Percentiles rank a stretch among this genome's conserved stretches.
phyloP scores from a whole-genome alignment of 192 early-diverging fungal species.

The Coemansia sp. region DNA sequence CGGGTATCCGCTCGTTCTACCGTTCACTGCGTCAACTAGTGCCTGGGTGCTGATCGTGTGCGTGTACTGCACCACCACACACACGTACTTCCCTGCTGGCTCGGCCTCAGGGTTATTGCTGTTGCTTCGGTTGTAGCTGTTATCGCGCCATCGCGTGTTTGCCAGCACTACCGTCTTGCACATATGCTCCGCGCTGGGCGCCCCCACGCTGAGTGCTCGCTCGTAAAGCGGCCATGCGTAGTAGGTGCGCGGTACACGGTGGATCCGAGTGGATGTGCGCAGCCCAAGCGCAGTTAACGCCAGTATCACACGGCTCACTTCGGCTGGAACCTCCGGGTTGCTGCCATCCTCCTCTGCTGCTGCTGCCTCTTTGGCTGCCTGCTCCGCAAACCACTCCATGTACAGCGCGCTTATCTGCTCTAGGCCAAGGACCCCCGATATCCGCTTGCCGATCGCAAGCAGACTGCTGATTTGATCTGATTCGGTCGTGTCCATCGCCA shows the following conservation, averaged over 20 bases:
- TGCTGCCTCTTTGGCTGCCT: background rate
- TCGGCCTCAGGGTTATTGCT: constrained; percentile 33
- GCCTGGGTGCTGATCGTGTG: constrained; percentile 63
- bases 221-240: constrained; percentile 76
- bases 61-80: constrained; percentile 68
- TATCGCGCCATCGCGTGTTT: constrained; percentile 70
- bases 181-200: constrained; percentile 74
- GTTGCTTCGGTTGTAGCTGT: constrained; percentile 18
- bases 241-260: constrained; percentile 73
- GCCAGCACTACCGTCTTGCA: constrained; percentile 90
- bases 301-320: constrained; percentile 14
- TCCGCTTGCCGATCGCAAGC: constrained; percentile 19
- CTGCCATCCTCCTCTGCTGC: background rate
- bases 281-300: constrained; percentile 19
- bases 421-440: constrained; percentile 19
- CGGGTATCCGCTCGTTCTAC: constrained; percentile 44
- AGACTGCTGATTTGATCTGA: background rate
- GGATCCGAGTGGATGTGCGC: constrained; percentile 56
- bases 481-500: too few relatives aligned
- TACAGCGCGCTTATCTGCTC: constrained; percentile 18
- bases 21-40: constrained; percentile 61
- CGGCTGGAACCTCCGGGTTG: constrained; percentile 1
- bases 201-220: constrained; percentile 66
- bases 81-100: constrained; percentile 56
- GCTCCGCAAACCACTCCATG: constrained; percentile 12